Evolutionary conservation across 2,329 filamentous ascomycete species (phyloP).

Genomic region (Arthroderma sp.): DNA sequence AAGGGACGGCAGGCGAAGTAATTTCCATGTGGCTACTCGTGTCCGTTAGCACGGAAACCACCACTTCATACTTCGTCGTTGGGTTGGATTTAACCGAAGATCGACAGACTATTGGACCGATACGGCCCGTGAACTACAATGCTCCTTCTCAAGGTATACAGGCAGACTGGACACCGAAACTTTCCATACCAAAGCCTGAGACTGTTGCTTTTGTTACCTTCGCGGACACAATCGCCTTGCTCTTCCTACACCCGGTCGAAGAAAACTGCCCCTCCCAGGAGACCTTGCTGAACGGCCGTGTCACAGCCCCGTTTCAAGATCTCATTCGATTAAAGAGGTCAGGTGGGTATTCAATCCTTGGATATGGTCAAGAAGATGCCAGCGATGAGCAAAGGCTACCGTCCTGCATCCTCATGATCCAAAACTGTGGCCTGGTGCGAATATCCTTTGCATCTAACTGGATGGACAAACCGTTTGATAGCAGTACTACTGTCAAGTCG

Average conservation of each 20-base stretch:
- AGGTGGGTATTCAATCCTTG: conserved; percentile 37
- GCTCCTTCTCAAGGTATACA: conserved; percentile 35
- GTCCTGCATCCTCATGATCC: conserved; percentile 41
- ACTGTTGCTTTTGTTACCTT: conserved; percentile 75
- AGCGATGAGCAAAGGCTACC: conserved; percentile 25
- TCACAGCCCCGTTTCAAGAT: conserved; percentile 67
- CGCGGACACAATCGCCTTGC: conserved; percentile 60
- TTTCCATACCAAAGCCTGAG: conserved; percentile 66
- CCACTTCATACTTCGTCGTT: conserved; percentile 59
- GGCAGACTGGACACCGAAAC: conserved; percentile 41
- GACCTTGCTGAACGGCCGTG: conserved; percentile 49
- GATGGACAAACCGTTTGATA: not conserved
- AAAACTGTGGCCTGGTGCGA: conserved; percentile 45
- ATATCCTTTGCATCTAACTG: conserved; percentile 25
- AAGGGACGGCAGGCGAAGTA: conserved; percentile 33
- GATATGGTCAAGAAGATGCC: conserved; percentile 35
- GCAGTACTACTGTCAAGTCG: conserved; percentile 61
- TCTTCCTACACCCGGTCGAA: conserved; percentile 55
- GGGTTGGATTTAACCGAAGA: conserved; percentile 51
- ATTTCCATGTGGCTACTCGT: conserved; percentile 48
- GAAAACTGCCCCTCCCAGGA: conserved; percentile 67
- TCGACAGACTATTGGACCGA: conserved; percentile 45
- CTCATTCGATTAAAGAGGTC: conserved; percentile 60
- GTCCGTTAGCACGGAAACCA: conserved; percentile 40
- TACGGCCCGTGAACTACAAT: conserved; percentile 56